Base-by-base conservation (phyloP, 345 rosid species). In the Rhodamnia rubescens region DNA sequence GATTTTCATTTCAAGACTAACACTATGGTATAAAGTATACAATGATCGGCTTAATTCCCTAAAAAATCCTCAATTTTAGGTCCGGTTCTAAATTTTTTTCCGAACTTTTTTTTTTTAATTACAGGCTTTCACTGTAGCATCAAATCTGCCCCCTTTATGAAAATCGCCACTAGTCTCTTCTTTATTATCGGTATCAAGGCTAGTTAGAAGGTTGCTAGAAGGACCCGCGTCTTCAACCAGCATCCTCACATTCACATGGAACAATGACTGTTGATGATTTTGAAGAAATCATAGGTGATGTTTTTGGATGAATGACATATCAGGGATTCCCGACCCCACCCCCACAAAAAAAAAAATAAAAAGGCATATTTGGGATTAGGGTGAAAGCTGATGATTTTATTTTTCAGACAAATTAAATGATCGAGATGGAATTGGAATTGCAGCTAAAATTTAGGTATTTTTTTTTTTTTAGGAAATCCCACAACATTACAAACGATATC, bases 361-460 rank as follows among this genome's bases (percentile, higher is more conserved):
- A n/a, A n/a, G n/a, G n/a, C 40, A 36, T 36, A 36, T 36, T 3
- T 7, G 24, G 24, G 1, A 20, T 4, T 7, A 7, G 9, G 7
- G 24, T 3, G 56, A 13, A 18, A 53, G 24, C 3, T 6, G 53
- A 18, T 14, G 54, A 14, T 52, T 52, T 52, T 14, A 5, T 44
- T 44, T 44, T 44, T 44, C 7, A 42, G 5, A 42, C 4, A 42
- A 42, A 44, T 36, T 6, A 5, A 44, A 44, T 44, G 47, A 44
- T 44, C 47, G 15, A 51, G 53, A 1, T 5, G 12, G 52, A 51
- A 51, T 58, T 58, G 1, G 0, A 16, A 59, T 27, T 3, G 20
- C 0, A 3, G 0, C 10, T 27, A 27, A 14, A 59, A 0, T 27
- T 59, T 14, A 16, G 0, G 47, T 44, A 6, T 47, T 8, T 8